Evolutionary conservation across 345 rosid species (phyloP), one percentile per base, ranked within the genome.

Genomic region (Rubroshorea leprosula): DNA sequence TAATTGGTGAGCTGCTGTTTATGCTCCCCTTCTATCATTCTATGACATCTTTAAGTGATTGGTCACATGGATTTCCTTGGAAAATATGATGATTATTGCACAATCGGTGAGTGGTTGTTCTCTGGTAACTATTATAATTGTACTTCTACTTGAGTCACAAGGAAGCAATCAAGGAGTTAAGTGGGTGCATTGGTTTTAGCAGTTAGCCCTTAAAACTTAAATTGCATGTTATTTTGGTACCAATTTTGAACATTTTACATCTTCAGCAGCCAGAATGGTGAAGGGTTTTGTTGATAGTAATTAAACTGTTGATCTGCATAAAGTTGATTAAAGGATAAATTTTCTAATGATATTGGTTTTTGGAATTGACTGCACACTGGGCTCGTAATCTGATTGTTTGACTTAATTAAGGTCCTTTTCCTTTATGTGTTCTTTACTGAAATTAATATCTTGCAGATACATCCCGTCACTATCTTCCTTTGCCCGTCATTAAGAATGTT

Each of bases 401-500:
- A 35, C 41, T 35, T 35, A 13, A 35, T 35, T 6, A 35, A 35
- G 3, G 12, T 35, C 41, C 5, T 35, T 35, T 35, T 35, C 9
- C 9, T 35, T 6, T 35, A 6, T 35, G 12, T 35, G 41, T 35
- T 10, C 12, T 13, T 3, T 10, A 6, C 41, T 35, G 9, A 35
- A 35, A 35, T 13, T 35, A 8, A 44, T 9, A 52, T 58, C 55
- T 59, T 64, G 68, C 79, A 86, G 95, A 86, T 73, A 86, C 95
- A 50, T 76, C 95, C 31, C 79, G 95, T 59, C 95, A 86, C 57
- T 86, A 79, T 70, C 80, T 72, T 64, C 84, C 95, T 27, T 26
- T 81, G 66, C 62, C 79, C 0, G 57, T 75, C 60, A 80, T 83
- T 12, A 81, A 81, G 75, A 80, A 76, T 29, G 87, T 86, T n/a